Evolutionary conservation across 805 yeast genomes (phyloP), one percentile per base, ranked within the genome.

Genomic region (Scheffersomyces amazonensis): DNA sequence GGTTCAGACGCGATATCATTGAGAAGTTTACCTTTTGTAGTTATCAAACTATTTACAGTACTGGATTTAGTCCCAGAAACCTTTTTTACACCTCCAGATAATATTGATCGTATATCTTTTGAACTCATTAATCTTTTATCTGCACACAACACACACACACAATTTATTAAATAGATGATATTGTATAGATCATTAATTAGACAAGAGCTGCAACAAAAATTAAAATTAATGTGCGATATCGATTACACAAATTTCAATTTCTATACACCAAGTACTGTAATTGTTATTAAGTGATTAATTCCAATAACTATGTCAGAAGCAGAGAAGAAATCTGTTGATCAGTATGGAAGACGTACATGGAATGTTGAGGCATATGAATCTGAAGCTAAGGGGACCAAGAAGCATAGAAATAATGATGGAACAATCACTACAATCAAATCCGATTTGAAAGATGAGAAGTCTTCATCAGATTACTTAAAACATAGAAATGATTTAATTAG

Each of bases 271-370:
- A n/a, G n/a, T n/a, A n/a, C n/a, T n/a, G n/a, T n/a, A n/a, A n/a
- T n/a, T n/a, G n/a, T n/a, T n/a, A n/a, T n/a, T n/a, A n/a, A n/a
- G n/a, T n/a, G n/a, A n/a, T n/a, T n/a, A n/a, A n/a, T n/a, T n/a
- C n/a, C n/a, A n/a, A n/a, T n/a, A n/a, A n/a, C n/a, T 10, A 44
- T 39, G 42, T 16, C 34, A 11, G 36, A 43, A n/a, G 33, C 40
- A 7, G 56, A 50, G 7, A 64, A 61, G 42, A 43, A 48, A 9
- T 48, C 65, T n/a, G 50, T 52, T 1, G 75, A 69, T 43, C 75
- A 68, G 42, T 69, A 70, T 57, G 95, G 93, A 0, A 66, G 95
- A 41, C 69, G 80, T 42, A 75, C 81, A 1, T 86, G 95, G 95
- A 76, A 86, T 46, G 76, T 75, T 35, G 81, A 80, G 16, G 84